These are phyloP conservation scores for Suhomyces pyralidae DNA, from an alignment of 805 yeast genomes.

Conservation along the genomic window DNA sequence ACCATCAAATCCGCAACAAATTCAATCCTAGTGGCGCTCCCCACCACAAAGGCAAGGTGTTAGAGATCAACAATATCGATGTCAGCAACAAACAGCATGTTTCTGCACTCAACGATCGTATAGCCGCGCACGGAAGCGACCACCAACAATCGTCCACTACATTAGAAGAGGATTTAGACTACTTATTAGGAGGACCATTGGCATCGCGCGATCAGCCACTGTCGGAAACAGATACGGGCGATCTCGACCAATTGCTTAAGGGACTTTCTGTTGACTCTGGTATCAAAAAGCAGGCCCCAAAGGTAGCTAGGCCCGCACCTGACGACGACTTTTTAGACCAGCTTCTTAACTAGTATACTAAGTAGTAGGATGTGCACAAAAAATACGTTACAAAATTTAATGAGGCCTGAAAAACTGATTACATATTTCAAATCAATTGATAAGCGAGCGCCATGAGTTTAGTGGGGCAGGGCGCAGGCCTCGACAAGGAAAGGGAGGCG, in stretches of 20 bases:
- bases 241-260: background rate
- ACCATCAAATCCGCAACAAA: slow-evolving; percentile 25
- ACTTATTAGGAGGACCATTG: slow-evolving; percentile 10
- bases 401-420: background rate
- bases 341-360: slow-evolving; percentile 9
- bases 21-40: slow-evolving; percentile 15
- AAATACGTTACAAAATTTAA: background rate
- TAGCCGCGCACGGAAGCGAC: background rate
- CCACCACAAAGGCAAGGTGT: slow-evolving; percentile 15
- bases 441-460: background rate
- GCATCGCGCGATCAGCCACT: background rate
- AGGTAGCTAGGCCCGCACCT: background rate
- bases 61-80: slow-evolving; percentile 36
- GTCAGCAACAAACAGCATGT: slow-evolving; percentile 13
- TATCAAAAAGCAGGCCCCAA: background rate
- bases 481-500: slow-evolving; percentile 38
- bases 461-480: background rate
- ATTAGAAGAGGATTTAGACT: slow-evolving; percentile 12
- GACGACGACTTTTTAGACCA: slow-evolving; percentile 15
- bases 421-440: background rate
- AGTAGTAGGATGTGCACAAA: background rate
- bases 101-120: background rate
- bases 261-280: background rate
- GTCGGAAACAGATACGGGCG: background rate
- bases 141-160: slow-evolving; percentile 1